Evolutionary conservation across 176 grass and related monocot genomes (phyloP).

Genomic region (Avena sativa): DNA sequence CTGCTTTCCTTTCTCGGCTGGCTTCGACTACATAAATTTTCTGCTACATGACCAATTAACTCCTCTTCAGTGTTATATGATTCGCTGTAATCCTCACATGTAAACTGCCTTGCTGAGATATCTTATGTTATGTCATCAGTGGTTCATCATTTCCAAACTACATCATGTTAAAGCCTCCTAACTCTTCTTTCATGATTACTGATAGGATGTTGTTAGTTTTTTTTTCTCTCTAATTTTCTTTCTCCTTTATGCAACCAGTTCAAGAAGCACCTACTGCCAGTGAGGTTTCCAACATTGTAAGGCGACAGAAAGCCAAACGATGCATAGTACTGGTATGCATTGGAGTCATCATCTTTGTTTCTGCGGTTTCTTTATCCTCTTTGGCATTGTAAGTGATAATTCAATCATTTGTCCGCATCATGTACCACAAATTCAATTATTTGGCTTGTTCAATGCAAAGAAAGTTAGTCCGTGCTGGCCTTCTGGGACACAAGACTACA

Average conservation of each 20-base stretch:
- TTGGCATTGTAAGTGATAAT: conserved; percentile 69
- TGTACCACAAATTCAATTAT: conserved; percentile 12
- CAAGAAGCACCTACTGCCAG: conserved; percentile 34
- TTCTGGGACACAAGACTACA: background rate
- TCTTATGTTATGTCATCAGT: conserved; percentile 11
- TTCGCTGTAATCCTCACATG: conserved; percentile 12
- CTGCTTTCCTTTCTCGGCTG: background rate
- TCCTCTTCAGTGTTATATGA: background rate
- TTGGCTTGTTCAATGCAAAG: conserved; percentile 24
- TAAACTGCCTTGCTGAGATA: conserved; percentile 21
- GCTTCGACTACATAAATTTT: conserved; percentile 5
- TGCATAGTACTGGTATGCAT: conserved; percentile 59
- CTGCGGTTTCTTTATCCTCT: conserved; percentile 58
- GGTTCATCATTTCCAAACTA: conserved; percentile 15
- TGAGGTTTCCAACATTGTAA: conserved; percentile 42
- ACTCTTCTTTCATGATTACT: conserved; percentile 24
- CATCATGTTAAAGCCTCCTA: background rate
- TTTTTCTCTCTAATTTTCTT: background rate
- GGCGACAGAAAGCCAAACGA: conserved; percentile 62
- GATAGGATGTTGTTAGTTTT: background rate
- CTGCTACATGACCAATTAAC: background rate
- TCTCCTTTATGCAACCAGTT: conserved; percentile 11
- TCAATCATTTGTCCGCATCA: background rate
- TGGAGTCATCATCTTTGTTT: conserved; percentile 57
- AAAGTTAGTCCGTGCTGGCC: background rate